Conservation (phyloP, 164 flowering plant genomes). For the Annona cherimola region DNA sequence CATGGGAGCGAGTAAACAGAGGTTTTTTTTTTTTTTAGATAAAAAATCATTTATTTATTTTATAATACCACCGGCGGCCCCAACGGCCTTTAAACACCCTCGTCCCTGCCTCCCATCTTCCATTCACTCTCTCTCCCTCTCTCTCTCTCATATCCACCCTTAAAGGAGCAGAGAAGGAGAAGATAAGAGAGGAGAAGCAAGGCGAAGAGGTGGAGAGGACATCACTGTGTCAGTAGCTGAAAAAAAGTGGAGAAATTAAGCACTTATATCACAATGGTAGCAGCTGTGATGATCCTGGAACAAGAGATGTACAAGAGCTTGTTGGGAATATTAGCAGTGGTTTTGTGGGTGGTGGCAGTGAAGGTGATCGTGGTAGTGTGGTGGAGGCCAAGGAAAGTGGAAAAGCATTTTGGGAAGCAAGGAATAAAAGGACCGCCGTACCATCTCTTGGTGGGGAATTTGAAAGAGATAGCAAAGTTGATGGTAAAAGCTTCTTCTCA, state of each 20-base stretch:
- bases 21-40: not conserved
- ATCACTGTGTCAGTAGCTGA: no score
- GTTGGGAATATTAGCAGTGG: constrained; percentile 12
- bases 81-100: constrained; percentile 39
- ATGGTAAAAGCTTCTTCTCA: constrained; percentile 75
- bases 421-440: constrained; percentile 96
- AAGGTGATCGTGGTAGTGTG: constrained; percentile 49
- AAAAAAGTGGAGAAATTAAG: no score
- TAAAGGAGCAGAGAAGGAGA: constrained; percentile 4
- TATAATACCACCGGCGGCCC: constrained; percentile 56
- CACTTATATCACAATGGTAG: no score
- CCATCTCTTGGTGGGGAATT: constrained; percentile 83
- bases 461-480: constrained; percentile 68
- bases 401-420: constrained; percentile 78
- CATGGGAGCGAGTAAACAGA: not conserved
- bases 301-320: not conserved
- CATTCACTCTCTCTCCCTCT: constrained; percentile 20
- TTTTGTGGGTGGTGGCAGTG: constrained; percentile 25
- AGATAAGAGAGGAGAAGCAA: not conserved
- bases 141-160: constrained; percentile 3
- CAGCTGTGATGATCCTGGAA: no score
- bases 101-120: constrained; percentile 18
- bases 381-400: constrained; percentile 84
- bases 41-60: no score
- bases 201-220: no score